Conservation (phyloP, 805 yeast species). For the Pichia thaimueangensis region DNA sequence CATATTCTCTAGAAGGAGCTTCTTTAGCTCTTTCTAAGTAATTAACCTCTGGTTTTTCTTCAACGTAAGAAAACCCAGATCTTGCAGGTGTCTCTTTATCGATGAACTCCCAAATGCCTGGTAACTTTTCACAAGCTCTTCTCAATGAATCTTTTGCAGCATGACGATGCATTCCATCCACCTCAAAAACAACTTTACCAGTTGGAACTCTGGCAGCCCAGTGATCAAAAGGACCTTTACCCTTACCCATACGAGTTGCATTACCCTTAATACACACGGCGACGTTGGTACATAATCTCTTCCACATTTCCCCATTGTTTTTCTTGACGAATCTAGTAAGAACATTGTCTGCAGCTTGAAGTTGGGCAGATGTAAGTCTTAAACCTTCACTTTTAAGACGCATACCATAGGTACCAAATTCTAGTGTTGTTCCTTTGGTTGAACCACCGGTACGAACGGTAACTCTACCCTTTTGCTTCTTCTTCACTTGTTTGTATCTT, state of each 20-base stretch:
- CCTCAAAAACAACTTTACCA: conserved; percentile 86
- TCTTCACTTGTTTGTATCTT: conserved; percentile 55
- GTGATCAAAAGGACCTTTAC: conserved; percentile 95
- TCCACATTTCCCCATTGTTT: conserved; percentile 64
- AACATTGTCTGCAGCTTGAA: conserved; percentile 85
- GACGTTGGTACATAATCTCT: conserved; percentile 75
- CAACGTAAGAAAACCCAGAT: conserved; percentile 59
- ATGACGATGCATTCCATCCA: conserved; percentile 69
- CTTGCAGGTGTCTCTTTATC: conserved; percentile 58
- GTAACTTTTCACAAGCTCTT: conserved; percentile 86
- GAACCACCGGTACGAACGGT: conserved; percentile 95
- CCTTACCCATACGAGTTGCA: conserved; percentile 99
- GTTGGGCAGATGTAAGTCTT: conserved; percentile 78
- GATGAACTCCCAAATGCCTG: conserved; percentile 86
- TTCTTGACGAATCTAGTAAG: conserved; percentile 80
- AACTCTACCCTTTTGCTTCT: conserved; percentile 91
- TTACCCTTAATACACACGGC: conserved; percentile 96
- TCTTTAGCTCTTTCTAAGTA: conserved; percentile 46
- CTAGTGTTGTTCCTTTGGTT: conserved; percentile 74
- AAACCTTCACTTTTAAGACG: conserved; percentile 85
- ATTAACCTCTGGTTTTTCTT: conserved; percentile 39
- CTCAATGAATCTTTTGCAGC: conserved; percentile 87
- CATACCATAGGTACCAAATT: conserved; percentile 79
- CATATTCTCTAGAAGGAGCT: conserved; percentile 61
- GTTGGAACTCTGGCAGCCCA: conserved; percentile 97